These are phyloP conservation scores for Telfairia occidentalis DNA, from an alignment of 331 rosid genomes.

Conservation along the genomic window DNA sequence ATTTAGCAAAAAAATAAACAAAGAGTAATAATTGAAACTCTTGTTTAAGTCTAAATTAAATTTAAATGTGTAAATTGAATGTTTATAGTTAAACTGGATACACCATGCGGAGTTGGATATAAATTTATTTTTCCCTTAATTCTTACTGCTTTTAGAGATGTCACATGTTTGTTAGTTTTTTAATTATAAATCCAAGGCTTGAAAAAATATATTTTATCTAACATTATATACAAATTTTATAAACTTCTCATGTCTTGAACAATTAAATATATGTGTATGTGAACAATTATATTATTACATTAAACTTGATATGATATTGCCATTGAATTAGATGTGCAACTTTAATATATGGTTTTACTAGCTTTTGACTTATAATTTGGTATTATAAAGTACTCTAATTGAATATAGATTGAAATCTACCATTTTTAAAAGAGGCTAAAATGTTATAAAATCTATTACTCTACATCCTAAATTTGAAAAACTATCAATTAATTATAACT, in stretches of 20 bases:
- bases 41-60: too few relatives aligned
- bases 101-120: too few relatives aligned
- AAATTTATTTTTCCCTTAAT: too few relatives aligned
- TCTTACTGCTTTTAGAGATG: neutral
- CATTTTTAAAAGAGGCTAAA: too few relatives aligned
- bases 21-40: too few relatives aligned
- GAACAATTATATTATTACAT: neutral
- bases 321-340: neutral
- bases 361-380: neutral
- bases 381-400: neutral
- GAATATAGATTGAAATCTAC: neutral
- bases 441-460: too few relatives aligned
- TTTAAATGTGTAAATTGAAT: too few relatives aligned
- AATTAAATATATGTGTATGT: too few relatives aligned
- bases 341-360: neutral
- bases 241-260: neutral
- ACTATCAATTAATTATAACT: too few relatives aligned
- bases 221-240: neutral
- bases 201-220: neutral
- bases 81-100: too few relatives aligned
- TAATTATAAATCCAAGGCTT: neutral
- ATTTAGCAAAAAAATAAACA: too few relatives aligned
- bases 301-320: neutral
- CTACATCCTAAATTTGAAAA: too few relatives aligned
- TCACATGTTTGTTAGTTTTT: neutral